phyloP scores from a whole-genome alignment of 164 flowering plant genomes.

The Vitis rotundifolia region DNA sequence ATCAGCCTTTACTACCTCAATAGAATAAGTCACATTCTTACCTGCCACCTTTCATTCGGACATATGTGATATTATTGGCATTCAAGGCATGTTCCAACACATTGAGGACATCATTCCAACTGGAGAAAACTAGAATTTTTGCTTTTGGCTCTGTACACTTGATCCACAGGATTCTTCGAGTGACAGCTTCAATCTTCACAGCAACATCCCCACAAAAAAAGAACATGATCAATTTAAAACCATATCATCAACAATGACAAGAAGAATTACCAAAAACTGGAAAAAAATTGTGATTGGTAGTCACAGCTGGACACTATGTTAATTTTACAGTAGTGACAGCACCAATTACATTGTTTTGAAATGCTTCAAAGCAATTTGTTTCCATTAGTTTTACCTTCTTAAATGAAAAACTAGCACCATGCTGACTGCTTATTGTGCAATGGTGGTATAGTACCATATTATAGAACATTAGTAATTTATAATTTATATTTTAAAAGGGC shows the following conservation, averaged over 20 bases:
- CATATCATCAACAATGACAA: background rate
- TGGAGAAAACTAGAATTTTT: conserved; percentile 87
- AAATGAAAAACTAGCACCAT: no score
- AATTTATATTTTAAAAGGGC: no score
- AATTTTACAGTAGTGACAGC: no score
- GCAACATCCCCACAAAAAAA: conserved; percentile 2
- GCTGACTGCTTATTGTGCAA: no score
- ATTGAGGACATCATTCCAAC: conserved; percentile 97
- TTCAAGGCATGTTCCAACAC: conserved; percentile 81
- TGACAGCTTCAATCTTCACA: conserved; percentile 79
- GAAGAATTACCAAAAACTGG: background rate
- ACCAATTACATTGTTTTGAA: no score
- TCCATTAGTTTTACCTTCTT: no score
- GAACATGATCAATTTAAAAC: background rate
- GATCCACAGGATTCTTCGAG: conserved; percentile 84
- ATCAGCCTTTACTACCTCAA: no score
- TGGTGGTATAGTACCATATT: no score
- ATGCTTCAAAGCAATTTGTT: no score
- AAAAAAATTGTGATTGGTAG: background rate
- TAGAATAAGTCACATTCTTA: conserved; percentile 20
- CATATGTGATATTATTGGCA: conserved; percentile 55
- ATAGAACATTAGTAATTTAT: no score
- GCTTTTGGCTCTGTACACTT: conserved; percentile 64
- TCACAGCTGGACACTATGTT: no score
- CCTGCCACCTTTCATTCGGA: conserved; percentile 99